Conservation (phyloP, 2,329 filamentous ascomycete species). For the Pestalotiopsis sp. region DNA sequence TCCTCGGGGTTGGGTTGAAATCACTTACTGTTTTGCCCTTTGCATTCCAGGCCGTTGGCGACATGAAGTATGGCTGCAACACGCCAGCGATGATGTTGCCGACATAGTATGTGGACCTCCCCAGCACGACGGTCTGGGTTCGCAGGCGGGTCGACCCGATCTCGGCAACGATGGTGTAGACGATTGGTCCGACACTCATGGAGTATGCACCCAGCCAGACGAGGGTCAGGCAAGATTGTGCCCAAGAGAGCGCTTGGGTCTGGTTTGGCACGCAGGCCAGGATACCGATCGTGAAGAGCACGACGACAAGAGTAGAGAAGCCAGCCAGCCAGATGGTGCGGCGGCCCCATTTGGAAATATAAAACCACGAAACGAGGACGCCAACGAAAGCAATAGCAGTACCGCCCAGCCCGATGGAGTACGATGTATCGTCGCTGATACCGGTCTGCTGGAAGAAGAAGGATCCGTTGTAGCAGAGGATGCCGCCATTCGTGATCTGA, state of each 20-base stretch:
- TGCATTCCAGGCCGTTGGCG: constrained; percentile 39
- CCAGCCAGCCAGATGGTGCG: constrained; percentile 34
- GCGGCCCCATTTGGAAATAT: constrained; percentile 32
- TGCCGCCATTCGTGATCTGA: constrained; percentile 42
- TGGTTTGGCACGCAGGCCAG: constrained; percentile 38
- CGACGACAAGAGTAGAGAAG: constrained; percentile 31
- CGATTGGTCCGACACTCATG: constrained; percentile 40
- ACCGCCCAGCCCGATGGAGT: constrained; percentile 23
- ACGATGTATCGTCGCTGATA: constrained; percentile 35
- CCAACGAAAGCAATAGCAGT: constrained; percentile 21
- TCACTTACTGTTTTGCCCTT: constrained; percentile 38
- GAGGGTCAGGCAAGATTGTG: constrained; percentile 36
- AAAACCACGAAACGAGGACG: constrained; percentile 35
- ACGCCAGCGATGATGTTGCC: constrained; percentile 40
- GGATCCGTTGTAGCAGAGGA: constrained; percentile 40
- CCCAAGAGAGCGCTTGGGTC: constrained; percentile 35
- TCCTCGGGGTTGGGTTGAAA: not conserved
- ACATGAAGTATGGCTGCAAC: constrained; percentile 37
- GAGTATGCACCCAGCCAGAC: constrained; percentile 40
- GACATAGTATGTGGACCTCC: constrained; percentile 38
- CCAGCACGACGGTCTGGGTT: constrained; percentile 40
- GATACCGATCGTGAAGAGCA: constrained; percentile 35
- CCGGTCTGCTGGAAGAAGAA: constrained; percentile 50
- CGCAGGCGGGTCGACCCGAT: constrained; percentile 40
- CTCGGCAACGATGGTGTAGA: constrained; percentile 44